Conservation (phyloP, 176 grass and related monocot genomes). For the Oropetium thomaeum region DNA sequence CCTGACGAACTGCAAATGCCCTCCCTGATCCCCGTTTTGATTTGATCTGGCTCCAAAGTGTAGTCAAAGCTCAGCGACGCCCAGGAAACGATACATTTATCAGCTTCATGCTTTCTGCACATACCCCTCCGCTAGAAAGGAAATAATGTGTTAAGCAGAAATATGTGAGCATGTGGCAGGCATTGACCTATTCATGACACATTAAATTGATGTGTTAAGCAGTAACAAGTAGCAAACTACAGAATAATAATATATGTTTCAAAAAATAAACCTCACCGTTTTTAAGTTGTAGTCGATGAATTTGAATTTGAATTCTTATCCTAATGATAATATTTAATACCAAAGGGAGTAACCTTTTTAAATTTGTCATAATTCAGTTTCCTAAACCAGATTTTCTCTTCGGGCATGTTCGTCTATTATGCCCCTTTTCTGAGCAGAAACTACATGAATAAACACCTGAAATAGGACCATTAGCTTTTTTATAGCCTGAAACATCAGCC, state of each 20-base stretch:
- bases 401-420: conserved; percentile 70
- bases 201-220: background rate
- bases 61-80: background rate
- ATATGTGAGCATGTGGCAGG: too few species aligned
- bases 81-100: too few species aligned
- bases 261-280: too few species aligned
- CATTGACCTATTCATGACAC: too few species aligned
- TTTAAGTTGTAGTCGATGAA: too few species aligned
- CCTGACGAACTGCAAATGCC: too few species aligned
- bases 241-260: too few species aligned
- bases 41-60: background rate
- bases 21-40: background rate
- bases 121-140: too few species aligned
- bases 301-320: too few species aligned
- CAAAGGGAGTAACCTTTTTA: background rate
- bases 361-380: background rate
- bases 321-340: too few species aligned
- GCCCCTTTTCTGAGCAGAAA: conserved; percentile 59
- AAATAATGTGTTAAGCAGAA: background rate
- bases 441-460: conserved; percentile 59
- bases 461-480: conserved; percentile 21
- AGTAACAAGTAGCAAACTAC: background rate
- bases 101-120: background rate
- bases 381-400: conserved; percentile 31
- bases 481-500: conserved; percentile 28